Base-by-base conservation (phyloP, 2,329 filamentous ascomycete genomes). In the Bipolaris oryzae region DNA sequence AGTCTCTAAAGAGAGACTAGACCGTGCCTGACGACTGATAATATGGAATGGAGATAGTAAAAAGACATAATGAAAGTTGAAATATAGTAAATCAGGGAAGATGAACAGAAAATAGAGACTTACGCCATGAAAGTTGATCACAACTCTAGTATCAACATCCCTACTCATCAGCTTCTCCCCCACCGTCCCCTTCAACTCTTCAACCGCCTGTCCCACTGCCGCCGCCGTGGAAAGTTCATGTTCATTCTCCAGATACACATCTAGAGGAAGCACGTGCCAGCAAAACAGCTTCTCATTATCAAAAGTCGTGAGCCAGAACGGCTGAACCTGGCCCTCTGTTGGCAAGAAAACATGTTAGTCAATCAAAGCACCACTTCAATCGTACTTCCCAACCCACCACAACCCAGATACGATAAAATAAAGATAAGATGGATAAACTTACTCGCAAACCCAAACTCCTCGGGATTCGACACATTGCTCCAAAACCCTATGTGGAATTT, bases 401-500 rank as follows among this genome's bases (percentile, higher is more conserved):
- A 38, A 4, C 16, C 5, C 21, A n/a, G 28, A 11, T 15, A 5
- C 10, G 5, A 37, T 20, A 44, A 16, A 3, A 25, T 5, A 7
- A 23, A n/a, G 18, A 23, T 5, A 35, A 45, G 20, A 21, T 15
- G 10, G 11, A 16, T 6, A 31, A 68, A 68, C 69, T 56, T 76
- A 94, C 91, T 90, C 51, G 91, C 87, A 75, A 96, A 97, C 0
- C 93, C 93, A 82, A 92, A 96, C 63, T 85, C 84, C 72, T 96
- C 90, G 0, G 92, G 91, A 57, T 87, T 82, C 60, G 92, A 85
- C 41, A 93, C 75, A 71, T 96, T 86, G 63, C 89, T 82, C 84
- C 87, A 92, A 73, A 84, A 86, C 3, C 85, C 81, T 2, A 88
- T 89, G 61, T 92, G 88, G 64, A 96, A 74, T 60, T 89, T 90